phyloP scores from a whole-genome alignment of 768 basidiomycete species.

The Mrakia hoshinonis region DNA sequence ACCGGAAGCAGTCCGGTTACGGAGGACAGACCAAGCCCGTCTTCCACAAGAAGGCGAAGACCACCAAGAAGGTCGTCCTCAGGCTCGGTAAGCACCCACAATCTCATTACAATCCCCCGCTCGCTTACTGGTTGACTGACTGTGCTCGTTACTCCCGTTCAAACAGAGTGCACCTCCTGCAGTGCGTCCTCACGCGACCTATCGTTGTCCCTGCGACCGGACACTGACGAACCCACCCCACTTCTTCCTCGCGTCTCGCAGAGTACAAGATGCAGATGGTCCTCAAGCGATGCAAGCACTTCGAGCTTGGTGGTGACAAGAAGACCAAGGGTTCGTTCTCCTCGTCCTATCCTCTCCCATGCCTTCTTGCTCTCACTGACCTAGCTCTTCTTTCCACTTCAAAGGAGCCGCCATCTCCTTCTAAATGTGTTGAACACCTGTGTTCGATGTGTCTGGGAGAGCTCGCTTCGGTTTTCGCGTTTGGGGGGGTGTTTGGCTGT shows the following conservation, averaged over 20 bases:
- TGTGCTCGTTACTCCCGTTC: not conserved
- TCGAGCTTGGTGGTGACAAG: conserved; percentile 99
- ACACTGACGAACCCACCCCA: not conserved
- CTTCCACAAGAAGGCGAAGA: conserved; percentile 95
- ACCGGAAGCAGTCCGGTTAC: conserved; percentile 62
- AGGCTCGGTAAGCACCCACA: conserved; percentile 51
- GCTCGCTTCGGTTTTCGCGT: not conserved
- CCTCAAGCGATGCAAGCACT: conserved; percentile 99
- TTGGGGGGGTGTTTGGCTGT: not conserved
- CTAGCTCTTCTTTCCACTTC: conserved; percentile 1
- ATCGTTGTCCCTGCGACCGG: conserved; percentile 55
- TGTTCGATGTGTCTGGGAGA: not conserved
- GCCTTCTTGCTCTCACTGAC: conserved; percentile 24
- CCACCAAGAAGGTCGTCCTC: conserved; percentile 97
- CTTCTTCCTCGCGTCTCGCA: not conserved
- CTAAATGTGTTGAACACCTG: conserved; percentile 35
- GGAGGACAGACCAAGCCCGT: conserved; percentile 99
- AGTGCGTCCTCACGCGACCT: conserved; percentile 38
- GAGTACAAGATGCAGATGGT: conserved; percentile 46
- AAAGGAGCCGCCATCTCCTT: conserved; percentile 69
- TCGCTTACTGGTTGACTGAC: too few species aligned
- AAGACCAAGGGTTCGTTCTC: conserved; percentile 67
- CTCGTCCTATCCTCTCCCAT: not conserved
- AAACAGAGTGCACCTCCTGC: conserved; percentile 76
- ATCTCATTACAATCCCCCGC: not conserved